Conservation (phyloP, 2,329 filamentous ascomycete genomes). For the Penicillium sp. region DNA sequence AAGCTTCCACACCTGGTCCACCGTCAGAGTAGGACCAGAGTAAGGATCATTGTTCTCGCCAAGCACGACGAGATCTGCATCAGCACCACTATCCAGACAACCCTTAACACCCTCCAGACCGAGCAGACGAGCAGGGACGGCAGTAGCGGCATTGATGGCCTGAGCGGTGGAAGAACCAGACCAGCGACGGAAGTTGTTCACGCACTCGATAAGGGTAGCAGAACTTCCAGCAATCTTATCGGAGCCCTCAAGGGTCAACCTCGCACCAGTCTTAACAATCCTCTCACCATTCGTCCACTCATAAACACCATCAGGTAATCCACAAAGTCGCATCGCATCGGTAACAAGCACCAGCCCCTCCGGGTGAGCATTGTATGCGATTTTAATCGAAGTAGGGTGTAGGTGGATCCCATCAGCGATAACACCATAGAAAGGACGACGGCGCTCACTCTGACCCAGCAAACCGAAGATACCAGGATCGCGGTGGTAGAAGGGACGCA, state of each 20-base stretch:
- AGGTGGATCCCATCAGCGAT: slow-evolving; percentile 91
- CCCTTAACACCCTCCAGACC: slow-evolving; percentile 46
- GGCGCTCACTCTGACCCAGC: slow-evolving; percentile 66
- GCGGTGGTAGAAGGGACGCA: slow-evolving; percentile 86
- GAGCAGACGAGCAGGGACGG: slow-evolving; percentile 44
- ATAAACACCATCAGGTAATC: slow-evolving; percentile 81
- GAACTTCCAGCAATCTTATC: slow-evolving; percentile 75
- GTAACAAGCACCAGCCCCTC: slow-evolving; percentile 87
- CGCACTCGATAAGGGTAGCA: slow-evolving; percentile 48
- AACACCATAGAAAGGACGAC: slow-evolving; percentile 77
- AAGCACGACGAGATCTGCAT: slow-evolving; percentile 48
- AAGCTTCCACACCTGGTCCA: slow-evolving; percentile 51
- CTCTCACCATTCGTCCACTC: slow-evolving; percentile 78
- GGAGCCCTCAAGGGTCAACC: slow-evolving; percentile 76
- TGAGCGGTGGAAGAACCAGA: slow-evolving; percentile 43
- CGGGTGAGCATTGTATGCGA: slow-evolving; percentile 84
- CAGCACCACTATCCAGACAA: slow-evolving; percentile 42
- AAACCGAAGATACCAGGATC: slow-evolving; percentile 90
- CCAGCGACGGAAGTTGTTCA: slow-evolving; percentile 51
- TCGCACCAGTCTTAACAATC: slow-evolving; percentile 65
- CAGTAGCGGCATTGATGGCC: slow-evolving; percentile 46
- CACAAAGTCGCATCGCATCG: slow-evolving; percentile 87
- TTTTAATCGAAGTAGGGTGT: slow-evolving; percentile 85
- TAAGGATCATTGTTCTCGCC: slow-evolving; percentile 38
- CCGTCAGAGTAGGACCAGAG: slow-evolving; percentile 37